Percentiles rank a stretch among this genome's conserved stretches.
Evolutionary conservation across 345 rosid species (phyloP).

Genomic region (Eucalyptus microcorys): DNA sequence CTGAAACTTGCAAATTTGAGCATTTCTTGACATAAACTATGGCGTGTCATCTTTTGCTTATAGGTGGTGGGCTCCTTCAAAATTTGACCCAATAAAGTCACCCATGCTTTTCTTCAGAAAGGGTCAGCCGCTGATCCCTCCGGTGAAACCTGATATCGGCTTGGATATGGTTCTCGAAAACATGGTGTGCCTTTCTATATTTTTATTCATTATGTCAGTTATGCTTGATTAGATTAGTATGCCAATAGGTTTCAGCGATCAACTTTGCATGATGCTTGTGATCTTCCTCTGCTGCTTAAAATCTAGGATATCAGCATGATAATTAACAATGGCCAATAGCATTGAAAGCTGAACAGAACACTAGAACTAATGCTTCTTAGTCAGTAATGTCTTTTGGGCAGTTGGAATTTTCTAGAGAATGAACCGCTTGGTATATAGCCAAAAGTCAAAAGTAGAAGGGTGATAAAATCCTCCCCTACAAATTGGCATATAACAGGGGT

Average conservation of each 20-base stretch:
- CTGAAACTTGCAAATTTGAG: not conserved
- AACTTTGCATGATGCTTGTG: not conserved
- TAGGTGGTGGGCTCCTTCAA: conserved; percentile 98
- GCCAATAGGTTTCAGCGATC: not conserved
- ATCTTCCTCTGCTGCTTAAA: not conserved
- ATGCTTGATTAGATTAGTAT: not conserved
- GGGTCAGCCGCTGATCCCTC: conserved; percentile 59
- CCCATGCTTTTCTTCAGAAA: conserved; percentile 91
- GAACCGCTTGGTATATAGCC: not conserved
- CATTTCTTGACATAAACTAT: not conserved
- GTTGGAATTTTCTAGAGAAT: not conserved
- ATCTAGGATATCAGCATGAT: not conserved
- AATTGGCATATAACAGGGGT: not conserved
- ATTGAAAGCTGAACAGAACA: not conserved
- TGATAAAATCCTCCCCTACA: not conserved
- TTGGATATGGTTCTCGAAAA: conserved; percentile 60
- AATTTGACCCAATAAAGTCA: conserved; percentile 72
- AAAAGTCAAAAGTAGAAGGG: not conserved
- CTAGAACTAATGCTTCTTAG: not conserved
- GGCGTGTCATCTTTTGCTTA: not conserved
- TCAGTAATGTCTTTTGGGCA: not conserved
- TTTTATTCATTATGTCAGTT: not conserved
- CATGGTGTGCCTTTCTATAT: conserved; percentile 33
- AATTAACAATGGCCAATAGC: not conserved
- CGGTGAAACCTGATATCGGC: conserved; percentile 50